phyloP scores from a whole-genome alignment of 768 basidiomycete genomes.

The Mrakia hoshinonis region DNA sequence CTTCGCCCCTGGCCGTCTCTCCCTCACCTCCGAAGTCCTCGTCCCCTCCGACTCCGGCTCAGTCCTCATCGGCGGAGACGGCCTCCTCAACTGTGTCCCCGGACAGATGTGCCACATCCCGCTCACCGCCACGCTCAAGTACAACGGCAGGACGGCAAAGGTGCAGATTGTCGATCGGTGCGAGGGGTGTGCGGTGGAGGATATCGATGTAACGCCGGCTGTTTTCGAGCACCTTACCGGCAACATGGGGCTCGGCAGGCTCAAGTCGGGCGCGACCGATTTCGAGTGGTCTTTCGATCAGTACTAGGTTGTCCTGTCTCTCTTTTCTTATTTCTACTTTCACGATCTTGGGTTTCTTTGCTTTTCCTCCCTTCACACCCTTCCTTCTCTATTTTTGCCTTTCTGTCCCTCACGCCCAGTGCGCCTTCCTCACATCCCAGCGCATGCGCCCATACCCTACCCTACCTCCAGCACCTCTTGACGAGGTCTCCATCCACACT shows the following conservation, averaged over 20 bases:
- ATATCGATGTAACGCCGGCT: slow-evolving; percentile 18
- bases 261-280: neutral
- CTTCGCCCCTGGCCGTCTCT: slow-evolving; percentile 3
- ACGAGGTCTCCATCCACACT: too few species aligned
- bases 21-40: neutral
- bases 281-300: slow-evolving; percentile 17
- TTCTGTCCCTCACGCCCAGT: too few species aligned
- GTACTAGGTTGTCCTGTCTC: neutral
- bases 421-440: too few species aligned
- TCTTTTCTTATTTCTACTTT: neutral
- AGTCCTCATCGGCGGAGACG: slow-evolving; percentile 11
- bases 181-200: slow-evolving; percentile 14
- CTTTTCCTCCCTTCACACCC: too few species aligned
- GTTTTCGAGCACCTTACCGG: slow-evolving; percentile 21
- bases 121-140: slow-evolving; percentile 6
- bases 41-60: neutral
- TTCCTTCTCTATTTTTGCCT: neutral
- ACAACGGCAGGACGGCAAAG: slow-evolving; percentile 11
- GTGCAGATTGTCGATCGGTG: slow-evolving; percentile 23
- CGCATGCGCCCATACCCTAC: too few species aligned
- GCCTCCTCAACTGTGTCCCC: slow-evolving; percentile 8
- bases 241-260: neutral
- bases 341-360: neutral
- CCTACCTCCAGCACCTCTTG: too few species aligned
- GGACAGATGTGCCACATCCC: slow-evolving; percentile 20